Conservation (phyloP, 345 rosid genomes). For the Sapria himalayana region DNA sequence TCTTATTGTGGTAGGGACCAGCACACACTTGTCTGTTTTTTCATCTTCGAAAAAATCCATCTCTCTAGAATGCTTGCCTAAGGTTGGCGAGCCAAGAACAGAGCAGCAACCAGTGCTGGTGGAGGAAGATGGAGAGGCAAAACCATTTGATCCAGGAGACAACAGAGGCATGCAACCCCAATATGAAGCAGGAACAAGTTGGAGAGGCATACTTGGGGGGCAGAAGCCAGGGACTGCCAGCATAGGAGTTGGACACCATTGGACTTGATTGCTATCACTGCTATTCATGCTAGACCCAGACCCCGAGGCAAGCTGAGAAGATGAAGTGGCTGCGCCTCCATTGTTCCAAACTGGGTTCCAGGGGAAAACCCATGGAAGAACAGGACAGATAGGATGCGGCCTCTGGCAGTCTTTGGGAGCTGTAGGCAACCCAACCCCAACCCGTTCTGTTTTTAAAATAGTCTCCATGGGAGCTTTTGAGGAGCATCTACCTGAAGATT, state of each 20-base stretch:
- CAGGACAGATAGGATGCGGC: slow-evolving; percentile 19
- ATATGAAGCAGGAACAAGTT: slow-evolving; percentile 43
- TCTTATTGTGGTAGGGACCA: slow-evolving; percentile 56
- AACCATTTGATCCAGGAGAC: slow-evolving; percentile 25
- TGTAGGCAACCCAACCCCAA: slow-evolving; percentile 14
- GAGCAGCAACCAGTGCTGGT: slow-evolving; percentile 21
- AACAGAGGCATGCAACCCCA: slow-evolving; percentile 36
- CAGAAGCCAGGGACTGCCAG: slow-evolving; percentile 22
- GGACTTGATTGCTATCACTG: slow-evolving; percentile 15
- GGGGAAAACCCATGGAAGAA: slow-evolving; percentile 36
- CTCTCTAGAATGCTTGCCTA: slow-evolving; percentile 67
- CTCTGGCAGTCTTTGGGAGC: slow-evolving; percentile 19
- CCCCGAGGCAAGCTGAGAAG: slow-evolving; percentile 13
- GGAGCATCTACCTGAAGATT: slow-evolving; percentile 20
- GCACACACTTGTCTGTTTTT: slow-evolving; percentile 21
- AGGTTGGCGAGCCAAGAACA: slow-evolving; percentile 22
- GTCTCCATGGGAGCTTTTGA: slow-evolving; percentile 10
- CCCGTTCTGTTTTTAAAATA: too few relatives aligned
- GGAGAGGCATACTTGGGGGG: slow-evolving; percentile 46
- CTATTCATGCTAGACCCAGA: too few relatives aligned
- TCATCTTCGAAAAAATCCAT: slow-evolving; percentile 17
- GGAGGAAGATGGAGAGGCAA: slow-evolving; percentile 29
- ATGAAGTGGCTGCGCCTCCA: slow-evolving; percentile 11
- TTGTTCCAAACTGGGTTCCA: slow-evolving; percentile 10
- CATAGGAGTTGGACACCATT: slow-evolving; percentile 28